phyloP scores from a whole-genome alignment of 2,329 filamentous ascomycete species.

The Fusarium sp. region DNA sequence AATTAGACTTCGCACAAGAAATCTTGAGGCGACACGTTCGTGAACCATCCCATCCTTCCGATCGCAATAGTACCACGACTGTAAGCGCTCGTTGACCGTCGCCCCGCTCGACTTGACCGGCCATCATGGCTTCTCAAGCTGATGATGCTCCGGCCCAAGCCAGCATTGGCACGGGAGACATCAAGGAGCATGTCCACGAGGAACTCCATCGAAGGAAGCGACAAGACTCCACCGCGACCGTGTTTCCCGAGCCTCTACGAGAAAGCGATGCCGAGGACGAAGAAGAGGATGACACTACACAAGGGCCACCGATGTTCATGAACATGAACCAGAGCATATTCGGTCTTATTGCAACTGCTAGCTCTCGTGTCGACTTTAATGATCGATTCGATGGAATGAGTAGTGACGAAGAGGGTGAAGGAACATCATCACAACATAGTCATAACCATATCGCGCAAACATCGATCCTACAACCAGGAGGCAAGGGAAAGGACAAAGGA shows the following conservation, averaged over 20 bases:
- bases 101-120: conserved; percentile 16
- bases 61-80: neutral
- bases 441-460: conserved; percentile 56
- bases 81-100: neutral
- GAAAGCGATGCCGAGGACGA: conserved; percentile 60
- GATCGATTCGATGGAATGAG: conserved; percentile 81
- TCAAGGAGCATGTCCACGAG: conserved; percentile 52
- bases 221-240: conserved; percentile 50
- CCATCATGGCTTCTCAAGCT: conserved; percentile 34
- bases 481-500: conserved; percentile 48
- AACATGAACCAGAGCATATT: conserved; percentile 97
- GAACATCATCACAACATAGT: conserved; percentile 54
- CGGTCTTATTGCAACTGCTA: conserved; percentile 88
- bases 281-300: conserved; percentile 58
- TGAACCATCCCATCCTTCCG: neutral
- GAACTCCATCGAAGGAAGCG: conserved; percentile 58
- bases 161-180: conserved; percentile 47
- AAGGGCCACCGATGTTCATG: conserved; percentile 62
- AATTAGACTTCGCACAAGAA: neutral
- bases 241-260: conserved; percentile 63
- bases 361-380: conserved; percentile 84
- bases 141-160: conserved; percentile 31
- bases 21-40: neutral
- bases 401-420: conserved; percentile 83
- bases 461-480: conserved; percentile 49